Evolutionary conservation across 2,329 filamentous ascomycete genomes (phyloP), one percentile per base, ranked within the genome.

Genomic region (Apiospora rasikravindrae): DNA sequence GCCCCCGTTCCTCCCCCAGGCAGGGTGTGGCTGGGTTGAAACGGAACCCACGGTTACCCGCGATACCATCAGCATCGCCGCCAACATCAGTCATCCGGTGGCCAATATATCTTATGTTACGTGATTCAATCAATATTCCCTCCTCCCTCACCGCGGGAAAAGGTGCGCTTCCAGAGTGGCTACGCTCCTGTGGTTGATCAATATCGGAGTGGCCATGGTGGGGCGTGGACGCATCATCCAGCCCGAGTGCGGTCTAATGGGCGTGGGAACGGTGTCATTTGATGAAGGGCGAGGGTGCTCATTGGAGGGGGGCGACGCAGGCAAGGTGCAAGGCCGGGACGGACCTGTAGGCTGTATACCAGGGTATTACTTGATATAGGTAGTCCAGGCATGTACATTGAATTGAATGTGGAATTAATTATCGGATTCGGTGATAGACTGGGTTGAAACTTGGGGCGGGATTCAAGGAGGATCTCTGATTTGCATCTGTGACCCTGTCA

Each of bases 31-130:
- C 57, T 64, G 57, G 37, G 40, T 64, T 64, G 57, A 40, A 64
- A 64, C 57, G 19, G 33, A 64, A 24, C 22, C 29, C 33, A 40
- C 33, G 57, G 57, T 64, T 64, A 40, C 57, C 57, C 57, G 33
- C 57, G 57, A 64, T 64, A 64, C 19, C 57, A 64, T 64, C 57
- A 40, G 57, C 57, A 64, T 64, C 57, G 57, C 57, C 57, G 33
- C 57, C 57, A 6, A n/a, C 22, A 40, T 64, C 57, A 64, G 57
- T 37, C 57, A 40, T n/a, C 53, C 22, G 53, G 53, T 61, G 53
- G 53, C 53, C 29, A 61, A 61, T 49, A 49, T 49, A 19, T 49
- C n/a, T 49, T n/a, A 6, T 37, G 8, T 7, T 49, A 61, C 10
- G 19, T 57, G 19, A 2, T 26, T 26, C 14, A 45, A 19, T 19